Evolutionary conservation across 192 early-diverging fungal species (phyloP), one percentile per base, ranked within the genome.

Genomic region (Thamnidium elegans): DNA sequence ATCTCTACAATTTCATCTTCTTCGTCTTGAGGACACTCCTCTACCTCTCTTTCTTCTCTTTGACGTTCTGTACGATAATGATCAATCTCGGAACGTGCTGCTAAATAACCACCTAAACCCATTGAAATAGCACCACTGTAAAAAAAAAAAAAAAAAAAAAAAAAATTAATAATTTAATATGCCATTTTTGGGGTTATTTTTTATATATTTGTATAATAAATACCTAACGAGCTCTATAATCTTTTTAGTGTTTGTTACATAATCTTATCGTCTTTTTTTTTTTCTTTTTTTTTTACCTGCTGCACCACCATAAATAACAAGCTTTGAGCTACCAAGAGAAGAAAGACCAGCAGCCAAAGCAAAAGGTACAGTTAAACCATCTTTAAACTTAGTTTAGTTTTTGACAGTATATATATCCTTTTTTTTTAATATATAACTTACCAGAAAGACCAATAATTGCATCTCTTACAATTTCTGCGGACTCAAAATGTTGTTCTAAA

Each of bases 71-170:
- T 78, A 34, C 81, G 65, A 67, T 86, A 88, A 67, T 88, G 86
- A 31, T 88, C 85, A 7, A 84, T 75, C 54, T 88, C 87, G 10
- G 76, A 78, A 30, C 69, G 68, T 4, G 81, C 82, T 42, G 87
- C 87, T 3, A 88, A 67, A 63, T 76, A 88, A 13, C 87, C 87
- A 20, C 87, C 86, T 9, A 86, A 74, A 26, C 79, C 86, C 86
- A 87, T 87, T 17, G 81, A 80, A 65, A 87, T 86, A 8, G 75
- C 66, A 15, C 86, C 86, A 42, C 66, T 87, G 75, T 70, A 65
- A 7, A 31, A 52, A 52, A 62, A 21, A n/a, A n/a, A n/a, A n/a
- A n/a, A n/a, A n/a, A n/a, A n/a, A n/a, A n/a, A n/a, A n/a, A 20
- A 13, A 59, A 7, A 4, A 58, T 34, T 32, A 9, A 21, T 46